phyloP scores from a whole-genome alignment of 306 rosid species.

The Corylus heterophylla region DNA sequence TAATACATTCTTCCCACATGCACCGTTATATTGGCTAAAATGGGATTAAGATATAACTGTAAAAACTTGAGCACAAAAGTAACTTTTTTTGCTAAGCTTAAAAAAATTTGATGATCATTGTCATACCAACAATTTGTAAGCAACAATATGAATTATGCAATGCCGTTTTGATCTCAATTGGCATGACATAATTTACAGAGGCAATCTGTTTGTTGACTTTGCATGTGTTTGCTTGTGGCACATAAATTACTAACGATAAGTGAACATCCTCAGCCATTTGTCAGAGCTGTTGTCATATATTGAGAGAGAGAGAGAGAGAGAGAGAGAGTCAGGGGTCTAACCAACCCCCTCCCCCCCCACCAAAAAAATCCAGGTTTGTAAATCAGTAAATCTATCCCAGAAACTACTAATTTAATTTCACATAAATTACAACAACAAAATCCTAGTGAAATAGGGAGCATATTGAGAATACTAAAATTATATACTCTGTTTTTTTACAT shows the following conservation, averaged over 20 bases:
- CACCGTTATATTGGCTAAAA: neutral
- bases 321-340: neutral
- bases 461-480: neutral
- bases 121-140: neutral
- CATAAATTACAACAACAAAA: constrained; percentile 5
- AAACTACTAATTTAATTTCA: neutral
- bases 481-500: neutral
- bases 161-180: constrained; percentile 1
- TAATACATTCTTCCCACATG: neutral
- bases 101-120: neutral
- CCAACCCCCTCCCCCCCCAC: neutral
- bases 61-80: neutral
- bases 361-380: no score
- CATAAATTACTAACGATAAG: neutral
- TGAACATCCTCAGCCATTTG: neutral
- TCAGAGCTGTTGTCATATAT: neutral
- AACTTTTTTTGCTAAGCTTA: neutral
- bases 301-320: neutral
- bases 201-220: neutral
- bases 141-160: neutral
- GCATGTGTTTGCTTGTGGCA: neutral
- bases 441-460: constrained; percentile 6
- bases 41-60: neutral
- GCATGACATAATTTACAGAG: neutral
- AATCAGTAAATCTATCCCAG: neutral